Base-by-base conservation (phyloP, 495 filamentous ascomycete genomes). In the Amorphotheca resinae region DNA sequence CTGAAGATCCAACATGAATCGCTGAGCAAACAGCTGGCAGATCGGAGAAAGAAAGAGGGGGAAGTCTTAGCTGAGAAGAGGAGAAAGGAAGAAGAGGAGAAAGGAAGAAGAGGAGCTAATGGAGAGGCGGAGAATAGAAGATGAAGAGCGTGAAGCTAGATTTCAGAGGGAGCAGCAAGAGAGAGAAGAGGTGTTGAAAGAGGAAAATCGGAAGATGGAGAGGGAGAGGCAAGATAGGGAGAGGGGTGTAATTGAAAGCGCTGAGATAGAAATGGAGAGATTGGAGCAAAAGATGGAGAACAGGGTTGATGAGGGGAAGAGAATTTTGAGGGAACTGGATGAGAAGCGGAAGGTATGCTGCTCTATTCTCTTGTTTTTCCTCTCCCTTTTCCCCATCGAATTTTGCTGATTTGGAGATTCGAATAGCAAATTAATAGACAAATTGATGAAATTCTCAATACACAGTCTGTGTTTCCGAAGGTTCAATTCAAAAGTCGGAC, bases 201-300 rank as follows among this genome's bases (percentile, higher is more conserved):
- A 26, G 22, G 41, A 48, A 18, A 31, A 20, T 9, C 37, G 43
- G 14, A 38, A 18, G n/a, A 22, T 22, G 11, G 18, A 43, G 11
- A 9, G 22, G 11, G 45, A 53, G 31, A 3, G 21, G 2, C 31
- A 44, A 18, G 22, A 35, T 9, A 14, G 33, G 18, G 15, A 36
- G 38, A 42, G 33, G 22, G 33, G 15, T 15, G 16, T 46, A 25
- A 42, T 34, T 2, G 42, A 46, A 18, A 42, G 28, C 6, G 41
- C 44, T 2, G 50, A 53, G 20, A 22, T 5, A 25, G 33, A 54
- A 22, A 12, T 54, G 16, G 51, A 54, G 30, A 41, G 32, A 9
- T 21, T 55, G 14, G 52, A 55, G 41, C 48, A 49, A 22, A 48
- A 55, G 38, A 50, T 51, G 45, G 44, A 51, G 39, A 49, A 21